Evolutionary conservation across 805 yeast genomes (phyloP).

Genomic region (Yamadazyma takamatsuzukensis): DNA sequence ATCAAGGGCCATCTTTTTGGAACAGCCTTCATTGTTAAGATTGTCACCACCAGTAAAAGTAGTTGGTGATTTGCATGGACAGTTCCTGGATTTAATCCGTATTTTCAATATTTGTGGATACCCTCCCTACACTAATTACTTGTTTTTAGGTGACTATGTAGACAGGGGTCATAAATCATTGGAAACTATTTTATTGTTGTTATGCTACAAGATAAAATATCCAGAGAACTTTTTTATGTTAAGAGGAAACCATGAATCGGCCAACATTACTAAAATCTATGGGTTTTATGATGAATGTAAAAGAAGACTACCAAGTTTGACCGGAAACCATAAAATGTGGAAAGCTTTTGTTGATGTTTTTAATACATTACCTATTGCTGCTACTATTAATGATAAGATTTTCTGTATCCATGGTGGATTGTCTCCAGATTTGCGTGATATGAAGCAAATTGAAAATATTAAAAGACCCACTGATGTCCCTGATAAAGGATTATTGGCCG

Average conservation of each 20-base stretch:
- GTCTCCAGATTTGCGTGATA: constrained; percentile 63
- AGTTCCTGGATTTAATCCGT: constrained; percentile 50
- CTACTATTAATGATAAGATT: constrained; percentile 54
- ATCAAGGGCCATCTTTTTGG: constrained; percentile 56
- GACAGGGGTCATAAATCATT: constrained; percentile 58
- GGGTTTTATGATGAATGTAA: constrained; percentile 63
- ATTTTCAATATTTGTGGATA: constrained; percentile 58
- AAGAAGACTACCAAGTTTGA: constrained; percentile 38
- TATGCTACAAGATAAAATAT: constrained; percentile 53
- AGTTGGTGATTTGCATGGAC: constrained; percentile 82
- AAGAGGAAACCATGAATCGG: constrained; percentile 58
- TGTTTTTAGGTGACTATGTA: constrained; percentile 58
- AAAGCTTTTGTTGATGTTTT: constrained; percentile 52
- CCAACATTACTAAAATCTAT: constrained; percentile 55
- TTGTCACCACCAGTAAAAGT: constrained; percentile 77
- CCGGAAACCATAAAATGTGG: constrained; percentile 43
- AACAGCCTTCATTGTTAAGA: constrained; percentile 62
- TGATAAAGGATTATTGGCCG: constrained; percentile 73
- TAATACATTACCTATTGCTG: constrained; percentile 59
- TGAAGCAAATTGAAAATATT: constrained; percentile 67
- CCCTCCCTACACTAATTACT: constrained; percentile 54
- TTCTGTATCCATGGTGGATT: constrained; percentile 70
- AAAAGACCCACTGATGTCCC: constrained; percentile 83
- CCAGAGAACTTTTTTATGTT: constrained; percentile 61
- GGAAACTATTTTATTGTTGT: constrained; percentile 49